phyloP scores from a whole-genome alignment of 257 asterid genomes.

The Nicotiana noctiflora region DNA sequence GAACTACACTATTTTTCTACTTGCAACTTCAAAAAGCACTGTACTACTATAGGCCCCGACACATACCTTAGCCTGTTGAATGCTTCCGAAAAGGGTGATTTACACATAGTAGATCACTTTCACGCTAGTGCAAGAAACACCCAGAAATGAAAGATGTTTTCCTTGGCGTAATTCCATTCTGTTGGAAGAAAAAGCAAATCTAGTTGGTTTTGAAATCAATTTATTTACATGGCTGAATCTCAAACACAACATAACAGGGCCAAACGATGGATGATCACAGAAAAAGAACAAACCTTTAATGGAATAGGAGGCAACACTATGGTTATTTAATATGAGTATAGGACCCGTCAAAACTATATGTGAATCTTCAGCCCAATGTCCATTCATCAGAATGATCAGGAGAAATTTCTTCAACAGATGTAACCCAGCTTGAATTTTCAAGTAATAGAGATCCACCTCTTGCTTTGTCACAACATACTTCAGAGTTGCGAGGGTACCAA shows the following conservation, averaged over 20 bases:
- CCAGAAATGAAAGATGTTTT: background rate
- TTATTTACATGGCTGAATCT: background rate
- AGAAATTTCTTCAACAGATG: slow-evolving; percentile 21
- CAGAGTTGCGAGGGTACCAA: slow-evolving; percentile 23
- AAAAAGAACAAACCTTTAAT: background rate
- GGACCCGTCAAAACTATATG: background rate
- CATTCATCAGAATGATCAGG: slow-evolving; percentile 26
- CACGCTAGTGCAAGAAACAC: background rate
- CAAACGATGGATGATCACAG: background rate
- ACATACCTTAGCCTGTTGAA: background rate
- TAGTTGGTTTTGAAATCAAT: background rate
- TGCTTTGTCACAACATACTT: slow-evolving; percentile 22
- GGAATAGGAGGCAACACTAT: background rate
- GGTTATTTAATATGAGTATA: background rate
- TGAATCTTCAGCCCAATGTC: slow-evolving; percentile 16
- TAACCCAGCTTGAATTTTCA: slow-evolving; percentile 28
- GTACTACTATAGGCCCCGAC: background rate
- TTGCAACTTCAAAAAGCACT: background rate
- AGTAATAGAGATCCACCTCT: slow-evolving; percentile 31
- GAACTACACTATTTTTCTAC: background rate
- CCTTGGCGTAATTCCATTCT: background rate
- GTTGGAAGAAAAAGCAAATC: background rate
- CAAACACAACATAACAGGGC: background rate
- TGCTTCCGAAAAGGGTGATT: background rate
- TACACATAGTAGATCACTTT: background rate